Percentiles rank a stretch among this genome's conserved stretches.
These are phyloP conservation scores for Xylaria flabelliformis DNA, from an alignment of 495 filamentous ascomycete species.

Conservation along the genomic window DNA sequence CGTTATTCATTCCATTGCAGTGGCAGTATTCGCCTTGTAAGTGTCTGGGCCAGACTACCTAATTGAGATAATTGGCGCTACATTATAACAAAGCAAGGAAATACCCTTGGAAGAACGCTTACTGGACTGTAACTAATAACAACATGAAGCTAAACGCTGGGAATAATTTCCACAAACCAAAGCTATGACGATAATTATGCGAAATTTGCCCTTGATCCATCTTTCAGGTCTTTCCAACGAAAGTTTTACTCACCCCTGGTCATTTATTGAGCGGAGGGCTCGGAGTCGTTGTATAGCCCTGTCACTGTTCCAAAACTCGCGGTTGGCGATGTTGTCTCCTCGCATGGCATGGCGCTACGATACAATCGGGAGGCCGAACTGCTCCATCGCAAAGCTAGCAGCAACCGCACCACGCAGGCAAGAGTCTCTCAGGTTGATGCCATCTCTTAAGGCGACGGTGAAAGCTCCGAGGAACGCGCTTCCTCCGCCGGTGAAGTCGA, in stretches of 20 bases:
- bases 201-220: neutral
- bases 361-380: conserved; percentile 6
- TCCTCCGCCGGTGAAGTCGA: neutral
- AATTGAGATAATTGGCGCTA: neutral
- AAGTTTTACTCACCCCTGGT: neutral
- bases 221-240: neutral
- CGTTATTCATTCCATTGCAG: neutral
- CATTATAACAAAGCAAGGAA: neutral
- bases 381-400: conserved; percentile 12
- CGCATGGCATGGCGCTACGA: neutral
- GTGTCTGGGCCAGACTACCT: neutral
- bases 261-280: neutral
- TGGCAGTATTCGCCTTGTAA: neutral
- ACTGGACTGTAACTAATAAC: neutral
- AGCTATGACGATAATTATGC: neutral
- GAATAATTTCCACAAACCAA: neutral
- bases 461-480: conserved; percentile 18
- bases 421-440: neutral
- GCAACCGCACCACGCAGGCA: neutral
- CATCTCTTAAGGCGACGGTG: neutral
- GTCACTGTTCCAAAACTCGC: neutral
- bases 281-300: neutral
- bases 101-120: neutral
- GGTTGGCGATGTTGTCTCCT: neutral
- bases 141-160: neutral